A percentile compares a stretch with the other conserved stretches of the same genome.
Conservation (phyloP, 2,329 filamentous ascomycete species). For the Fusarium musae region DNA sequence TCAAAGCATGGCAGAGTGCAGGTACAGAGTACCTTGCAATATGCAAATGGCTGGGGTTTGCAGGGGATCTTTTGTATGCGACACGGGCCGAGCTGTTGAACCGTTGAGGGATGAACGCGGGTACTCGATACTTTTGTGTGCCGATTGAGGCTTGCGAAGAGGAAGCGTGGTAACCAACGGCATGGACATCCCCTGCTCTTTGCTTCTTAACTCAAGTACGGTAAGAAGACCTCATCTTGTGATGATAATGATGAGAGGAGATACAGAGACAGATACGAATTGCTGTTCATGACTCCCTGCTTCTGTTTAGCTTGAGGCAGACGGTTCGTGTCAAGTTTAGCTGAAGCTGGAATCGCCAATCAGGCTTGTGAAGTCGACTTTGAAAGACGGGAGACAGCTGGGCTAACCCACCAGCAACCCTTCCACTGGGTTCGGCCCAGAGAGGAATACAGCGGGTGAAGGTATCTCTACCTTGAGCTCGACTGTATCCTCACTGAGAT, state of each 20-base stretch:
- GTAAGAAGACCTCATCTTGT: not conserved
- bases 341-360: conserved; percentile 24
- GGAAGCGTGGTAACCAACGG: not conserved
- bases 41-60: conserved; percentile 23
- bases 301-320: conserved; percentile 27
- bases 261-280: not conserved
- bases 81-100: conserved; percentile 20
- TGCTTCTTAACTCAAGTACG: not conserved
- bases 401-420: conserved; percentile 19
- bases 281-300: conserved; percentile 16
- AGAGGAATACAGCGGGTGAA: not conserved
- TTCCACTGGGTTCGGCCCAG: conserved; percentile 20
- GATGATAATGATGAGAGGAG: not conserved
- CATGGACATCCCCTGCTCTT: conserved; percentile 20
- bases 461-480: conserved; percentile 8
- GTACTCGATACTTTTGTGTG: conserved; percentile 23
- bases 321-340: conserved; percentile 26
- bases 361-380: conserved; percentile 1
- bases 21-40: conserved; percentile 24
- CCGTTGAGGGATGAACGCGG: conserved; percentile 23
- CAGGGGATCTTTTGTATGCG: conserved; percentile 7
- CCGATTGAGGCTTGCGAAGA: not conserved
- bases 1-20: conserved; percentile 22
- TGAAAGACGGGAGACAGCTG: conserved; percentile 21
- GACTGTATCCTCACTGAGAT: accelerated